Evolutionary conservation across 83 land plant species (phyloP), one percentile per base, ranked within the genome.

Genomic region (Thuja plicata): DNA sequence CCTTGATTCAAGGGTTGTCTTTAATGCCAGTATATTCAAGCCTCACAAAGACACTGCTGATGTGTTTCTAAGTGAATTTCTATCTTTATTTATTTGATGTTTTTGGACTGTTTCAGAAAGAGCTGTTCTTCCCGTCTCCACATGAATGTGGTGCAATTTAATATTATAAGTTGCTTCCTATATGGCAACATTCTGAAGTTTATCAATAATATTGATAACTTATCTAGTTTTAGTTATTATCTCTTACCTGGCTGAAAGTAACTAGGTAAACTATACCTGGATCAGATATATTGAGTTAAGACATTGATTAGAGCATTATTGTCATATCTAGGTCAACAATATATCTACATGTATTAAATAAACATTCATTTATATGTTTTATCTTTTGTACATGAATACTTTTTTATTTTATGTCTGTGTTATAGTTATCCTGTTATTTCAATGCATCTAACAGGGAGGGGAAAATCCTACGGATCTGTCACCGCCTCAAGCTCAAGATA

Each of bases 371-470:
- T 80, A 37, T 66, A 27, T 80, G 21, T 66, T 80, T 46, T 46
- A 9, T n/a, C 32, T 46, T 5, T 0, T 46, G 35, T 50, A 3
- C 60, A 3, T 57, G 15, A 34, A 86, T 57, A 32, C 1, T 57
- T 83, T 27, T 46, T 37, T 17, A 17, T 37, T 86, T 86, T 7
- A 54, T 54, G 27, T 57, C 66, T 52, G 1, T 41, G 21, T 86
- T 34, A 35, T 32, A 34, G 52, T 55, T 86, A 52, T 50, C 40
- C 0, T 41, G 50, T 21, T 82, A 24, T 27, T n/a, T 83, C 3
- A 3, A 71, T 57, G 71, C 70, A 82, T 78, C 21, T 52, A 87
- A 0, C 92, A 98, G 99, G 99, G 99, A 89, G 93, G 90, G 48
- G 88, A 91, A 40, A 89, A 96, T 89, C 94, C 94, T 24, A 85